Conservation (phyloP, 441 rosid genomes). For the Theobroma grandiflorum region DNA sequence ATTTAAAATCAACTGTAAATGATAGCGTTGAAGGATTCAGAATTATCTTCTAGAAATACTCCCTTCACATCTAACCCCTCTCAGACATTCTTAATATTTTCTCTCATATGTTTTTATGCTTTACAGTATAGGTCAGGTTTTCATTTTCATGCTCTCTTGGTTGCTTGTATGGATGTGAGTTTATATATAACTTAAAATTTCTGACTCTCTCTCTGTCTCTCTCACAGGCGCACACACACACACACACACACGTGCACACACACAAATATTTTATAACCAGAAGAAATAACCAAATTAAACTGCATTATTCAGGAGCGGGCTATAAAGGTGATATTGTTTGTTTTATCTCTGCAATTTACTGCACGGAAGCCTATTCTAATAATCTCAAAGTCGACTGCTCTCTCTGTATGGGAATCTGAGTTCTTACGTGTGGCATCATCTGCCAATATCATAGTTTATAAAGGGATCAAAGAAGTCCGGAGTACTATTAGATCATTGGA, state of each 20-base stretch:
- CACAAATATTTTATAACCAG: not conserved
- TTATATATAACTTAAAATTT: not conserved
- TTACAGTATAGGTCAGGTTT: not conserved
- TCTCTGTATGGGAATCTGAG: conserved; percentile 45
- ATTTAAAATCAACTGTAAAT: not conserved
- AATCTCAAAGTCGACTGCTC: conserved; percentile 30
- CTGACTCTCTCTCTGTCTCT: not conserved
- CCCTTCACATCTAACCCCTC: not conserved
- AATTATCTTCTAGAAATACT: not conserved
- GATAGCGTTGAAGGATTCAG: not conserved
- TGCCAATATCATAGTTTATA: conserved; percentile 39
- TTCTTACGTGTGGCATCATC: conserved; percentile 40
- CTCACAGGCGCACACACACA: not conserved
- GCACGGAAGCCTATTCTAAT: conserved; percentile 39
- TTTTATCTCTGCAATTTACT: conserved; percentile 34
- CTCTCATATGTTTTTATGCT: not conserved
- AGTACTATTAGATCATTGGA: conserved; percentile 39
- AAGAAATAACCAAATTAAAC: not conserved
- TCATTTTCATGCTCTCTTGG: not conserved
- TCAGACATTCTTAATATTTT: not conserved
- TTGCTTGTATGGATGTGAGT: not conserved
- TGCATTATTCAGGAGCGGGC: conserved; percentile 43
- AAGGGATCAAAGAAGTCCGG: conserved; percentile 40
- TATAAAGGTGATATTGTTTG: conserved; percentile 41
- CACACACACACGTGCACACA: not conserved